phyloP scores from a whole-genome alignment of 768 basidiomycete genomes.

The Boletus vermiculosoides region DNA sequence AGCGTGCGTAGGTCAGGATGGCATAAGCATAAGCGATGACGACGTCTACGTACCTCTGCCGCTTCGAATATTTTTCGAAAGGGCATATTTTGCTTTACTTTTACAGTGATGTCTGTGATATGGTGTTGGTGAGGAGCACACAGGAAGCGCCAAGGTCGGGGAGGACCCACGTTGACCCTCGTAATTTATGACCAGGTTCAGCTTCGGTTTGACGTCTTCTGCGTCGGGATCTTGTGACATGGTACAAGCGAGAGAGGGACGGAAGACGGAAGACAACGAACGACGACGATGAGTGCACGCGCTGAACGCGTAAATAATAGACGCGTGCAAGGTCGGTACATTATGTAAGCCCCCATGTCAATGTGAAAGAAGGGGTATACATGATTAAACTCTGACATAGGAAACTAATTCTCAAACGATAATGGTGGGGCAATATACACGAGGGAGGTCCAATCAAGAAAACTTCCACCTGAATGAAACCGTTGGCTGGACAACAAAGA shows the following conservation, averaged over 20 bases:
- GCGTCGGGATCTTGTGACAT: conserved; percentile 34
- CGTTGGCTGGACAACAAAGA: conserved; percentile 1
- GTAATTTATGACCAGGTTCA: conserved; percentile 57
- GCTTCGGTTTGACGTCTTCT: conserved; percentile 66
- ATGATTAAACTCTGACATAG: conserved; percentile 13
- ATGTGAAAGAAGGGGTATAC: conserved; percentile 17
- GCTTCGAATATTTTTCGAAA: conserved; percentile 68
- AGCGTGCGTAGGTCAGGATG: not conserved
- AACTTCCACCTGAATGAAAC: conserved; percentile 54
- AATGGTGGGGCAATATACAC: conserved; percentile 3
- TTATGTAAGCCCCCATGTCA: conserved; percentile 19
- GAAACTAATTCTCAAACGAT: conserved; percentile 2
- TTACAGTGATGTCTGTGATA: conserved; percentile 57
- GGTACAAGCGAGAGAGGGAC: not conserved
- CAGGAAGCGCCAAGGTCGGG: not conserved
- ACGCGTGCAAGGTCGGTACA: conserved; percentile 17
- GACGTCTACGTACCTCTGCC: conserved; percentile 50
- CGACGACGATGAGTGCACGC: not conserved
- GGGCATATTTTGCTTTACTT: conserved; percentile 62
- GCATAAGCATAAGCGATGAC: not conserved
- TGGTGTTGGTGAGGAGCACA: conserved; percentile 1
- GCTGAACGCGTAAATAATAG: conserved; percentile 7
- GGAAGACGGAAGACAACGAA: not conserved
- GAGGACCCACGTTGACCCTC: conserved; percentile 50
- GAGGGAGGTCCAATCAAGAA: conserved; percentile 38